Conservation (phyloP, 371 early-diverging fungal species). For the Batkoa obscura region DNA sequence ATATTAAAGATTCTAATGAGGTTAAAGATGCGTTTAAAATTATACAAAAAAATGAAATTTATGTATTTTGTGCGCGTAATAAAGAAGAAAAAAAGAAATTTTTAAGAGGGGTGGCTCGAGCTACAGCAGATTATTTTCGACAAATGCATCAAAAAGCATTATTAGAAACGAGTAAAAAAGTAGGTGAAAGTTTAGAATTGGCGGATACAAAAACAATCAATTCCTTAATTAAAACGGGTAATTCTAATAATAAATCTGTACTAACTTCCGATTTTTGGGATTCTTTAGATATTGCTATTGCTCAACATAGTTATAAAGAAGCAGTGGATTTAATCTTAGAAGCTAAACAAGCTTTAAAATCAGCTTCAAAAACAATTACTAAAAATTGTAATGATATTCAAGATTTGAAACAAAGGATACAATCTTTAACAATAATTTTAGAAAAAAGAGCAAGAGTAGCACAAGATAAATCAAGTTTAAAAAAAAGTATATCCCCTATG, state of each 20-base stretch:
- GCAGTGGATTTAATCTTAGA: neutral
- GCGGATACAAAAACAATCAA: too few species aligned
- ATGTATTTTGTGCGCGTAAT: neutral
- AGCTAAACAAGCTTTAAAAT: neutral
- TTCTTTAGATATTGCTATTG: neutral
- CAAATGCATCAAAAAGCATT: neutral
- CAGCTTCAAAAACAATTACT: too few species aligned
- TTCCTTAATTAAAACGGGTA: too few species aligned
- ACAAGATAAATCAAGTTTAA: neutral
- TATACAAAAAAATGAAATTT: neutral
- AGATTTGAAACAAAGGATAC: neutral
- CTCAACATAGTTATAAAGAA: conserved; percentile 1
- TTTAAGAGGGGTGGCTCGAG: neutral
- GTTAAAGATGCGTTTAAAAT: conserved; percentile 1
- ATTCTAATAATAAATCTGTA: neutral
- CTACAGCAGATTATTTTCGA: neutral
- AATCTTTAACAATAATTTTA: neutral
- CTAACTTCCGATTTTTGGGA: conserved; percentile 4
- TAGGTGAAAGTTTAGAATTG: conserved; percentile 1
- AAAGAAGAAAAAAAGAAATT: conserved; percentile 4
- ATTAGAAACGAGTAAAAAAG: neutral
- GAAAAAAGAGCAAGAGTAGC: neutral
- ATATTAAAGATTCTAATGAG: conserved; percentile 2
- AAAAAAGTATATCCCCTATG: neutral
- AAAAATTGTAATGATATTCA: too few species aligned